Evolutionary conservation across 2,329 filamentous ascomycete species (phyloP), one percentile per base, ranked within the genome.

Genomic region (Pseudogymnoascus sp.): DNA sequence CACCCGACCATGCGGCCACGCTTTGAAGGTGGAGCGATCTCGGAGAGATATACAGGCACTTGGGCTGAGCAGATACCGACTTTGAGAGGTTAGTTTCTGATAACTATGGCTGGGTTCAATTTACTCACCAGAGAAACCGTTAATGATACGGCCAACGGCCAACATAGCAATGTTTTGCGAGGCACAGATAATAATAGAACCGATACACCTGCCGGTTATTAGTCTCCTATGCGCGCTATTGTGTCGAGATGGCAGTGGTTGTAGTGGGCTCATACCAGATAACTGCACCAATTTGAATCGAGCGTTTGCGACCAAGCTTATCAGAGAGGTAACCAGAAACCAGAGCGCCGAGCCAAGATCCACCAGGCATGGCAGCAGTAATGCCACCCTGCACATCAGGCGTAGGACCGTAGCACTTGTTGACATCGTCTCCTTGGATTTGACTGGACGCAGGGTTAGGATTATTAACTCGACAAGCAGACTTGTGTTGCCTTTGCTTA

Each of bases 301-400:
- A 72, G 10, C 67, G 73, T 67, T 80, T 81, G 62, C 81, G 76
- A 37, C 81, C 81, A 8, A 85, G 72, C 1, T 68, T 76, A 71
- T 88, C 86, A 1, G 84, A 83, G 13, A 87, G 68, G 68, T 79
- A 80, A 47, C 85, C 85, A 53, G 85, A 87, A 56, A 79, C 62
- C 14, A 88, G 75, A 60, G 87, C 83, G 65, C 86, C 87, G 24
- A 87, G 73, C 77, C 85, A 89, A 0, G 87, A 90, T 35, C 88
- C 88, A 62, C 81, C 87, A 21, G 87, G 84, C 86, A 90, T 90
- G 59, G 86, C 78, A 21, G 88, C 86, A 0, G 84, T 87, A 70
- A 90, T 89, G 59, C 84, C 85, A 65, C 85, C 85, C 71, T 85
- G 83, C 0, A 80, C 74, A 63, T 75, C 71, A 40, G 77, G 71